Evolutionary conservation across 805 yeast genomes (phyloP).

Genomic region (Schwanniomyces vanrijiae): DNA sequence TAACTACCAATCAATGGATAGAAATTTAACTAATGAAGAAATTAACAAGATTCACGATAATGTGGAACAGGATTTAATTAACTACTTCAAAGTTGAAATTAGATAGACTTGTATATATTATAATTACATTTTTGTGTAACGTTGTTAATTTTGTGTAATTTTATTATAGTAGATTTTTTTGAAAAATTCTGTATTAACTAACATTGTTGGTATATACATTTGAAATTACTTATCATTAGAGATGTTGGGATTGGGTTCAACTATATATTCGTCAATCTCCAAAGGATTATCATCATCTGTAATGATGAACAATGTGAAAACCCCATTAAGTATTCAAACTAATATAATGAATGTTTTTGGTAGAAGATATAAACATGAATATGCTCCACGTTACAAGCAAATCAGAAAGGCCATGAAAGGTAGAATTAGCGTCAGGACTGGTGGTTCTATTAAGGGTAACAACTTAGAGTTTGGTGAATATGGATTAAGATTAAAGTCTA

Average conservation of each 20-base stretch:
- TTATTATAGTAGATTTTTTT: background rate
- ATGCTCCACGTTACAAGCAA: conserved; percentile 72
- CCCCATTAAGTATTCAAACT: background rate
- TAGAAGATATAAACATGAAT: conserved; percentile 59
- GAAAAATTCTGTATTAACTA: background rate
- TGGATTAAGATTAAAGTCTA: conserved; percentile 86
- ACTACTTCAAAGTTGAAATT: conserved; percentile 56
- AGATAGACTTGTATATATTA: conserved; percentile 24
- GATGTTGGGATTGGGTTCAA: conserved; percentile 8
- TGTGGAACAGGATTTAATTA: conserved; percentile 58
- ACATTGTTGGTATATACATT: too few species aligned
- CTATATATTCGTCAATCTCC: conserved; percentile 3
- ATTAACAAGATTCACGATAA: conserved; percentile 69
- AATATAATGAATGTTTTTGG: background rate
- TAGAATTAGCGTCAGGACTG: conserved; percentile 88
- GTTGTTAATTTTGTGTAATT: background rate
- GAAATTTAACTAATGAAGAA: conserved; percentile 83
- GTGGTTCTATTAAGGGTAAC: conserved; percentile 91
- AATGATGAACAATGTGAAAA: background rate
- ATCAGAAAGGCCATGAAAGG: conserved; percentile 87
- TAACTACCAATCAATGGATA: conserved; percentile 93
- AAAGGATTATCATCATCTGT: background rate
- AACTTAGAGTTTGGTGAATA: conserved; percentile 76
- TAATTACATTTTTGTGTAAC: conserved; percentile 5
- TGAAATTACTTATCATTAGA: background rate